Evolutionary conservation across 495 filamentous ascomycete species (phyloP), one percentile per base, ranked within the genome.

Genomic region (Lophiostoma macrostomum): DNA sequence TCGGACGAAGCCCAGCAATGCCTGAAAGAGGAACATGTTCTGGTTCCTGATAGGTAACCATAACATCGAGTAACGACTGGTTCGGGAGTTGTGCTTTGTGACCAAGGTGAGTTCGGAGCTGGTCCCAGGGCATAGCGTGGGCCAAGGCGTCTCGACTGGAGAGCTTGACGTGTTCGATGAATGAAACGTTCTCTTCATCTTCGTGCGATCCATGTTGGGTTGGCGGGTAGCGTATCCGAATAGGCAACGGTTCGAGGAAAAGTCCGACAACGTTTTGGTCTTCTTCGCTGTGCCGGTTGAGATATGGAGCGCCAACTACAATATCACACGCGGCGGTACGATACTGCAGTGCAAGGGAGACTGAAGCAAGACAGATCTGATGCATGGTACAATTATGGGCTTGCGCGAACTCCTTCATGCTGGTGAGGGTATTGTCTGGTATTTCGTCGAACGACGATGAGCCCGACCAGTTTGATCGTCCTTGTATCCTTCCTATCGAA

Each of bases 161-260:
- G 18, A 8, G 13, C 25, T 62, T 45, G 7, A 67, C 61, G 1
- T 41, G 7, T 12, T 56, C 29, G 22, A 64, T 29, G 20, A 50
- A 64, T 0, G 53, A 41, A 1, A 40, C 35, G 10, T 13, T 35
- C 13, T 11, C 22, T 16, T 22, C 13, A 18, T 47, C 23, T 18
- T 18, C 6, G 6, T 39, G 7, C 7, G 16, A 39, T 39, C 8
- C 6, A 8, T 8, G 7, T 47, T 34, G 11, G 29, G 50, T 31
- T 27, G 22, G 37, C 2, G 35, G 28, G 30, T 51, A 68, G 7
- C 28, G 23, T n/a, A 72, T 57, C 5, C 69, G 65, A 12, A 72
- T 53, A 0, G 69, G 68, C 1, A 72, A 36, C 1, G 64, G 66
- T 35, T 70, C 65, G 4, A 72, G 63, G 43, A 70, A 72, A 0